Evolutionary conservation across 345 rosid species (phyloP).

Genomic region (Arabidopsis thaliana): TAIR10.1 NC_003071.7:11871001-11871500

Average conservation of each 20-base stretch:
- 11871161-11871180: neutral
- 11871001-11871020: neutral
- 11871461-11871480: slow-evolving; percentile 17
- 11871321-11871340: too few species aligned
- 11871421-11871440: neutral
- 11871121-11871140: too few species aligned
- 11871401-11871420: neutral
- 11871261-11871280: too few species aligned
- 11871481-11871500: slow-evolving; percentile 33
- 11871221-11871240: too few species aligned
- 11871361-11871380: neutral
- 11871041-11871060: neutral
- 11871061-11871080: too few species aligned
- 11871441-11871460: neutral
- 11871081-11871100: too few species aligned
- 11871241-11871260: neutral
- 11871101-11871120: too few species aligned
- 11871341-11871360: neutral
- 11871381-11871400: neutral
- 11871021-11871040: neutral
- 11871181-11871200: neutral
- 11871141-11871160: neutral
- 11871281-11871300: neutral
- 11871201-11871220: neutral
- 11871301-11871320: neutral